Conservation (phyloP, 1,139 yeast species). For the Yamadazyma sp. region DNA sequence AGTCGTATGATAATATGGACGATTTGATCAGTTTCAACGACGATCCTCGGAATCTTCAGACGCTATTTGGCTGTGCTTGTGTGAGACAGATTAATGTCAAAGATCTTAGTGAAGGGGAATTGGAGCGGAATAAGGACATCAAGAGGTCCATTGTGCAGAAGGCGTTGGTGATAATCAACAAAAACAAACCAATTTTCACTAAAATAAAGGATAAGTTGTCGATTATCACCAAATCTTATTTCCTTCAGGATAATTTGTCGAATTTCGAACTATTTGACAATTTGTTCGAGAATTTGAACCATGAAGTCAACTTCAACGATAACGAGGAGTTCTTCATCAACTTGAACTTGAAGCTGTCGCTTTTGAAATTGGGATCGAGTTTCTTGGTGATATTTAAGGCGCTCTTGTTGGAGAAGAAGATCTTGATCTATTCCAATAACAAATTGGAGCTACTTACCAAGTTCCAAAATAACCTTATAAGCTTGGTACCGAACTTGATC, state of each 20-base stretch:
- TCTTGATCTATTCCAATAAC: slow-evolving; percentile 68
- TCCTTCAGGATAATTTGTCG: slow-evolving; percentile 73
- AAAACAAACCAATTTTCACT: slow-evolving; percentile 78
- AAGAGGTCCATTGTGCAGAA: slow-evolving; percentile 91
- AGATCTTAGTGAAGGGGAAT: slow-evolving; percentile 48
- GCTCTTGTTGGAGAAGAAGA: slow-evolving; percentile 68
- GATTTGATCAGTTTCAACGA: slow-evolving; percentile 45
- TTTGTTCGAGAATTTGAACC: slow-evolving; percentile 69
- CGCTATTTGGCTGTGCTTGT: slow-evolving; percentile 92
- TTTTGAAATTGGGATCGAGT: slow-evolving; percentile 58
- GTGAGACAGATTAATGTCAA: slow-evolving; percentile 76
- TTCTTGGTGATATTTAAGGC: slow-evolving; percentile 75
- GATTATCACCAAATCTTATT: slow-evolving; percentile 84
- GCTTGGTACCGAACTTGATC: slow-evolving; percentile 76
- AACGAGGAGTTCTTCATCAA: slow-evolving; percentile 64
- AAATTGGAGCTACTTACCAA: slow-evolving; percentile 80
- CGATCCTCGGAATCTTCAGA: slow-evolving; percentile 55
- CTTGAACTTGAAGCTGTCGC: slow-evolving; percentile 64
- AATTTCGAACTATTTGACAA: slow-evolving; percentile 69
- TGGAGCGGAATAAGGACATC: slow-evolving; percentile 57
- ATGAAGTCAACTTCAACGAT: slow-evolving; percentile 29
- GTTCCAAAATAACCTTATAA: slow-evolving; percentile 68
- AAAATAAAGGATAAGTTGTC: slow-evolving; percentile 88
- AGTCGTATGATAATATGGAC: slow-evolving; percentile 43
- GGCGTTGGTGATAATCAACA: slow-evolving; percentile 81